Percentiles rank a stretch among this genome's conserved stretches.
phyloP scores from a whole-genome alignment of 139 green algal species.

The Asterochloris erici region DNA sequence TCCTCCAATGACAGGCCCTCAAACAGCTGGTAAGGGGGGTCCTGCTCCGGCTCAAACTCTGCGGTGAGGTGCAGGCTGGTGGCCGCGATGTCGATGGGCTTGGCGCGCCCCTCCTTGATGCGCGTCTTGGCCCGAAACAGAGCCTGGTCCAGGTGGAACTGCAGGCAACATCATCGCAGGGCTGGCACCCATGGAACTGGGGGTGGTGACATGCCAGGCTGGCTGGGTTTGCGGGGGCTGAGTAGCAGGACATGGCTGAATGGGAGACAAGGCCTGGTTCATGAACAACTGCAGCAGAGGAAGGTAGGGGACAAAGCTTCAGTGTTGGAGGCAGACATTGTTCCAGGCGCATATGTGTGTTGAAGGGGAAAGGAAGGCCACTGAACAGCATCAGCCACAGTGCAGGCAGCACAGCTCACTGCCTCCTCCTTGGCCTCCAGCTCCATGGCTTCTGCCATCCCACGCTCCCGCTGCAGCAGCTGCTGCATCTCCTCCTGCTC shows the following conservation, averaged over 20 bases:
- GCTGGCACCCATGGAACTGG: no score
- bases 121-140: constrained; percentile 23
- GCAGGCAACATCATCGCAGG: neutral
- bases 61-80: constrained; percentile 56
- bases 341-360: no score
- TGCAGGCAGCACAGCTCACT: no score
- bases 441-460: constrained; percentile 67
- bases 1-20: constrained; percentile 49
- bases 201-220: no score
- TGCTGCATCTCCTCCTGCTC: constrained; percentile 83
- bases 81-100: constrained; percentile 62
- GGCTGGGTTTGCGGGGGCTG: no score
- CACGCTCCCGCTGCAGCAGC: constrained; percentile 68
- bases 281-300: no score
- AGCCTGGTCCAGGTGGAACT: constrained; percentile 59
- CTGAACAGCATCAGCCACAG: neutral
- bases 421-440: constrained; percentile 81
- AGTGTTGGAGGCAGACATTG: no score
- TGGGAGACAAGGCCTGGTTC: no score
- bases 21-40: constrained; percentile 47
- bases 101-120: constrained; percentile 8
- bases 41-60: constrained; percentile 34
- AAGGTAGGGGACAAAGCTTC: no score
- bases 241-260: no score
- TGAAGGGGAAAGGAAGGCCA: neutral